phyloP scores from a whole-genome alignment of 2,329 filamentous ascomycete genomes.

The Bertia moriformis region DNA sequence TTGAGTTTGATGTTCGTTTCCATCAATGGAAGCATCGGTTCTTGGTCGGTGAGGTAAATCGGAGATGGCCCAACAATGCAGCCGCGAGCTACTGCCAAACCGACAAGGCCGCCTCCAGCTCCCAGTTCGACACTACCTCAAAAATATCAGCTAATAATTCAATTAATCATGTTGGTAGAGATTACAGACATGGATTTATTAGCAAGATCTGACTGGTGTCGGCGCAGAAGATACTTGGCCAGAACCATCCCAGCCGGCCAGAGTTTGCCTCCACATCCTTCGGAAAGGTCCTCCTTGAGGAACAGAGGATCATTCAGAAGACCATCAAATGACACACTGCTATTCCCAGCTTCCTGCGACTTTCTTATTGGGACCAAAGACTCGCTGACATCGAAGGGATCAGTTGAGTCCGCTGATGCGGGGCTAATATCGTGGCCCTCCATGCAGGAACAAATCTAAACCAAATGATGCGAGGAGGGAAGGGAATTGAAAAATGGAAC shows the following conservation, averaged over 20 bases:
- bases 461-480: neutral
- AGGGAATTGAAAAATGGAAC: slow-evolving; percentile 1
- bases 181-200: slow-evolving; percentile 37
- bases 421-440: no score
- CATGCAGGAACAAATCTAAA: no score
- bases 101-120: slow-evolving; percentile 47
- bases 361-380: slow-evolving; percentile 21
- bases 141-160: no score
- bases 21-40: slow-evolving; percentile 45
- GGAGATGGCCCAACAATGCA: slow-evolving; percentile 23
- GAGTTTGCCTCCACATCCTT: slow-evolving; percentile 48
- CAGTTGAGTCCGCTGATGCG: neutral
- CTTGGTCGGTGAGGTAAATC: slow-evolving; percentile 45
- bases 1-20: slow-evolving; percentile 44
- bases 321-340: slow-evolving; percentile 38
- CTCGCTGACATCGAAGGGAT: neutral
- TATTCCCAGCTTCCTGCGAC: slow-evolving; percentile 32
- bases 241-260: slow-evolving; percentile 53
- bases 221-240: slow-evolving; percentile 41
- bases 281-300: slow-evolving; percentile 43
- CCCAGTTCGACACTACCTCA: slow-evolving; percentile 42
- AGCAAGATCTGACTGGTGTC: slow-evolving; percentile 26
- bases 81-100: slow-evolving; percentile 37
- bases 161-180: no score
- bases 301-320: slow-evolving; percentile 34